A percentile compares a stretch with the other conserved stretches of the same genome.
These are phyloP conservation scores for Papiliotrema terrestris DNA, from an alignment of 1,284 basidiomycete genomes.

Conservation along the genomic window DNA sequence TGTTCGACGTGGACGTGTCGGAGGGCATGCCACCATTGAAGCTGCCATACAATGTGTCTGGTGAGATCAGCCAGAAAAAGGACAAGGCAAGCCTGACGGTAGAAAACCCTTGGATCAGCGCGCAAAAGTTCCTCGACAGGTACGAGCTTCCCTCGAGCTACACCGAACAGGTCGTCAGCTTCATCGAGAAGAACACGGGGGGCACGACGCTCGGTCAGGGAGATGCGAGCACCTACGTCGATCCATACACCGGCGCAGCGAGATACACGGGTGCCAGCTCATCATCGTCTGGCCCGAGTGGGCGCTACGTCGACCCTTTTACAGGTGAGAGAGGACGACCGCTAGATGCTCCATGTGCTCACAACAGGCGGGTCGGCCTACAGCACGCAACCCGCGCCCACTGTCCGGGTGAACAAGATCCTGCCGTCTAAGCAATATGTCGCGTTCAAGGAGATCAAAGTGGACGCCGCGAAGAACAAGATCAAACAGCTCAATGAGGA, in stretches of 20 bases:
- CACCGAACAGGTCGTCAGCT: constrained; percentile 84
- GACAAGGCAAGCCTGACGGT: neutral
- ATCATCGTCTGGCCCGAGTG: constrained; percentile 8
- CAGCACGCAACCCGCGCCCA: constrained; percentile 29
- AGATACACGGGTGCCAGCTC: constrained; percentile 52
- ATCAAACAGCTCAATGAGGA: constrained; percentile 74
- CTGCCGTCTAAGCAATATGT: constrained; percentile 54
- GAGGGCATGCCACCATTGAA: constrained; percentile 91
- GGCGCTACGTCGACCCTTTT: constrained; percentile 32
- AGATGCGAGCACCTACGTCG: constrained; percentile 60
- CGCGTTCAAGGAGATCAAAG: constrained; percentile 81
- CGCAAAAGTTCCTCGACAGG: constrained; percentile 78
- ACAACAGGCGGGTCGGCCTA: constrained; percentile 19
- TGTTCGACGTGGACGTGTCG: constrained; percentile 95
- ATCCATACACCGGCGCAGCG: constrained; percentile 84
- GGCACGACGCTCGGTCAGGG: constrained; percentile 60
- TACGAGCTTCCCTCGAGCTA: constrained; percentile 82
- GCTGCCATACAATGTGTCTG: constrained; percentile 84
- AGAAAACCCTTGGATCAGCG: constrained; percentile 92
- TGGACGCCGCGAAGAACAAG: constrained; percentile 80
- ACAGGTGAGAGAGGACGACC: constrained; percentile 24
- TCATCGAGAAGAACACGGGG: constrained; percentile 86
- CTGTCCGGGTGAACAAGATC: constrained; percentile 47
- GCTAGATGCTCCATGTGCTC: neutral
- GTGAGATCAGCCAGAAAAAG: constrained; percentile 51